Evolutionary conservation across 768 basidiomycete species (phyloP).

Genomic region (Boletus reticuloceps): DNA sequence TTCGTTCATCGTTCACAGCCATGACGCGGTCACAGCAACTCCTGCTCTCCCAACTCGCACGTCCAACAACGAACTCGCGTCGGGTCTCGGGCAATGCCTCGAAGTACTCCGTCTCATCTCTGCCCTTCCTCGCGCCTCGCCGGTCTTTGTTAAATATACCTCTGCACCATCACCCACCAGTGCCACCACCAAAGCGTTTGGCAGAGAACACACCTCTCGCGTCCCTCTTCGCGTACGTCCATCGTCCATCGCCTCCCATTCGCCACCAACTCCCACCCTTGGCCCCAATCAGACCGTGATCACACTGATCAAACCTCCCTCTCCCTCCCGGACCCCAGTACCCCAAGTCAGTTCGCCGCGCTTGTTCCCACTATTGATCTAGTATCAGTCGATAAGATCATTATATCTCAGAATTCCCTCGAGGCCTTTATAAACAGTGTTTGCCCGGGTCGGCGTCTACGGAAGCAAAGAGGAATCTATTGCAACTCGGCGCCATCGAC

Average conservation of each 20-base stretch:
- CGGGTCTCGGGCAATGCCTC: constrained; percentile 31
- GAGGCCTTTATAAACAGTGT: constrained; percentile 46
- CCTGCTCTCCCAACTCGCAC: constrained; percentile 30
- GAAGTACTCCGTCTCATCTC: constrained; percentile 33
- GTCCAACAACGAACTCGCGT: constrained; percentile 32
- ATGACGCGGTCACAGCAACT: constrained; percentile 30
- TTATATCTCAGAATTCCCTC: constrained; percentile 42
- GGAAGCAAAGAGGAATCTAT: no score
- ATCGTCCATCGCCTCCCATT: no score
- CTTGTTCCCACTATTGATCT: neutral
- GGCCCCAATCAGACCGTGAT: no score
- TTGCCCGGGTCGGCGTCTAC: constrained; percentile 45
- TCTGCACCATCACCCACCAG: constrained; percentile 14
- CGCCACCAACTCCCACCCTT: no score
- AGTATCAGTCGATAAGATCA: constrained; percentile 55
- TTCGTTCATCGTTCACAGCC: neutral
- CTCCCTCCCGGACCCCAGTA: no score
- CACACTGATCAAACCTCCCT: no score
- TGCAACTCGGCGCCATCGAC: no score
- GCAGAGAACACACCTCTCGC: constrained; percentile 30
- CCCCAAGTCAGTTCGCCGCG: neutral
- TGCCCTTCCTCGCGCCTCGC: constrained; percentile 19
- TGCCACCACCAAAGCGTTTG: constrained; percentile 29
- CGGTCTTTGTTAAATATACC: constrained; percentile 25
- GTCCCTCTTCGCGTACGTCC: no score